These are phyloP conservation scores for Nemania abortiva DNA, from an alignment of 2,329 filamentous ascomycete species.

Conservation along the genomic window DNA sequence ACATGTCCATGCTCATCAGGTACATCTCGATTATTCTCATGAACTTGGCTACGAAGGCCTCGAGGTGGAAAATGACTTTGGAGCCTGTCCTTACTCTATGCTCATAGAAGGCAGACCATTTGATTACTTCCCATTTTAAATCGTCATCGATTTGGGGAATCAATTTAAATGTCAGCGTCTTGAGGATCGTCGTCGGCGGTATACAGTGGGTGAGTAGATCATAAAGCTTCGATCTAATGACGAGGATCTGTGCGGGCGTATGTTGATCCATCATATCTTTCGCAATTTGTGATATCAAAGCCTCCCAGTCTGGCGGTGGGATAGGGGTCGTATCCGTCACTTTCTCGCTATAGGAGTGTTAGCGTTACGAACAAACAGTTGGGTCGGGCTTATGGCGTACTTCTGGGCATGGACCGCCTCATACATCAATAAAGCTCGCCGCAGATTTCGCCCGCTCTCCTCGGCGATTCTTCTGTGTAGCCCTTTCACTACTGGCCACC, in stretches of 20 bases:
- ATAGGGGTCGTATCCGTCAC: slow-evolving; percentile 89
- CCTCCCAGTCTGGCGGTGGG: slow-evolving; percentile 96
- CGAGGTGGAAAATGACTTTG: slow-evolving; percentile 97
- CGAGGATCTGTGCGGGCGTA: slow-evolving; percentile 87
- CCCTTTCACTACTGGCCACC: slow-evolving; percentile 80
- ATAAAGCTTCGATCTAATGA: slow-evolving; percentile 94
- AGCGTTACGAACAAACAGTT: slow-evolving; percentile 42
- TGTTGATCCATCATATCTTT: slow-evolving; percentile 93
- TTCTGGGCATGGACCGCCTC: slow-evolving; percentile 98
- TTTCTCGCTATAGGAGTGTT: slow-evolving; percentile 75
- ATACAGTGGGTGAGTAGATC: slow-evolving; percentile 98
- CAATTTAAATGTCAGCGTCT: slow-evolving; percentile 94
- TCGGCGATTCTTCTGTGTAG: slow-evolving; percentile 87
- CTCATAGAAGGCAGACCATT: slow-evolving; percentile 97
- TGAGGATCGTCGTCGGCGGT: slow-evolving; percentile 91
- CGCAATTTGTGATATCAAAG: slow-evolving; percentile 88
- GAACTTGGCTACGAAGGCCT: slow-evolving; percentile 98
- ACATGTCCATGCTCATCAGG: slow-evolving; percentile 85
- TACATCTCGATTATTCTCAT: slow-evolving; percentile 97
- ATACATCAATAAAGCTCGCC: slow-evolving; percentile 93
- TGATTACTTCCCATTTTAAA: slow-evolving; percentile 91
- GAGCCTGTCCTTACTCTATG: slow-evolving; percentile 91
- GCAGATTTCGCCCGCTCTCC: slow-evolving; percentile 90
- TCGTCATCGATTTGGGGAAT: slow-evolving; percentile 88
- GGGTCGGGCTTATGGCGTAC: slow-evolving; percentile 63